Evolutionary conservation across 352 stramenopile genomes (phyloP), one percentile per base, ranked within the genome.

Genomic region (Pythium monospermum): DNA sequence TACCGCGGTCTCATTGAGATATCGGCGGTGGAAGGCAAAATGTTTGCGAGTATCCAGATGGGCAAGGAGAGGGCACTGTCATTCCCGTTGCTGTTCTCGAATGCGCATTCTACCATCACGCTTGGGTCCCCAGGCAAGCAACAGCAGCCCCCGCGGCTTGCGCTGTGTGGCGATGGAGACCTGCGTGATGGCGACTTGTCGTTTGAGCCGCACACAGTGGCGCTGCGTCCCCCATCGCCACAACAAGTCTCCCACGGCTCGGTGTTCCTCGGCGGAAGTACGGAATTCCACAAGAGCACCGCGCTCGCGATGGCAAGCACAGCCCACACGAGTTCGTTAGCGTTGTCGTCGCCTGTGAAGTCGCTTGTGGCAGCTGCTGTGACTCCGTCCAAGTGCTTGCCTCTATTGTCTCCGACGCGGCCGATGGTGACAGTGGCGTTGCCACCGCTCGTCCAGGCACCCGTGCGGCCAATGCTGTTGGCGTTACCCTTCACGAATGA

Each of bases 191-290:
- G 23, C 18, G 11, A 22, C 19, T 32, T 26, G 26, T 21, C 22
- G 21, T 43, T 52, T 28, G 43, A 53, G 42, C 33, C 48, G n/a
- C 48, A 68, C 30, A 68, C 61, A 4, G 53, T 71, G 2, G 62
- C 59, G 0, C 16, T 66, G 39, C 61, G 65, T 37, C 65, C 61
- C 18, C 58, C 53, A 22, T 73, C 61, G 15, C 61, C 61, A 15
- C 53, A 62, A n/a, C 57, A 54, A 22, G 56, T 74, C 48, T 28
- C 57, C 6, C 66, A 74, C 23, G 59, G 66, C 5, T 66, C 66
- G 0, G 61, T 74, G 6, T 71, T 66, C 22, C 30, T 66, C 37
- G 61, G 57, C 5, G 31, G 50, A 0, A 12, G 4, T 25, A 4
- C 35, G 18, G 41, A 38, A 6, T 33, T 25, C n/a, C 53, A 49